These are phyloP conservation scores for Themeda triandra DNA, from an alignment of 176 grass and related monocot genomes.

Conservation along the genomic window DNA sequence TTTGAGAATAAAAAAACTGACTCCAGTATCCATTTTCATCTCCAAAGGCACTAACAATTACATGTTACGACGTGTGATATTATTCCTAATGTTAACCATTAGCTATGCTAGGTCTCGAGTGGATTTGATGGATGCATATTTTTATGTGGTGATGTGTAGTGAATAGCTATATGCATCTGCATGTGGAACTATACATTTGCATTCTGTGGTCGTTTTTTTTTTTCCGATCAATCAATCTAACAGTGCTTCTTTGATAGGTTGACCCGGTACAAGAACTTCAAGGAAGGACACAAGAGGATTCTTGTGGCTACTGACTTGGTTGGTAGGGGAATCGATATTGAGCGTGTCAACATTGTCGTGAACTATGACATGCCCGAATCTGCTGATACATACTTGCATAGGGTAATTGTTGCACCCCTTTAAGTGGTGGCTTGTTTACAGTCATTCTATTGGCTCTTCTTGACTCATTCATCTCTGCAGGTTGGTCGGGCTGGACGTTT, in stretches of 20 bases:
- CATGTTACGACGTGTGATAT: neutral
- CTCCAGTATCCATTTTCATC: too few relatives aligned
- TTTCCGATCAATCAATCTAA: neutral
- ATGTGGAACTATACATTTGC: neutral
- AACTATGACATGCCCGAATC: conserved; percentile 99
- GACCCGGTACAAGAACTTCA: conserved; percentile 93
- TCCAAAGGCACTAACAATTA: neutral
- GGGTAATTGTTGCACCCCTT: conserved; percentile 45
- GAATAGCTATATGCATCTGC: neutral
- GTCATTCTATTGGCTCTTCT: neutral
- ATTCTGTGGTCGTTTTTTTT: neutral
- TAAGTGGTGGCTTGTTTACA: neutral
- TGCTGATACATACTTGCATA: conserved; percentile 94
- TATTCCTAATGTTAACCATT: neutral
- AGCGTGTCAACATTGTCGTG: conserved; percentile 96
- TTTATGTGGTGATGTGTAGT: too few relatives aligned
- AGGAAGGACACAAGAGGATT: conserved; percentile 99
- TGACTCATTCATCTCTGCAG: conserved; percentile 11
- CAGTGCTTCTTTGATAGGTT: conserved; percentile 45
- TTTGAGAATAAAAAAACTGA: too few relatives aligned
- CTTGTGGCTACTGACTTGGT: conserved; percentile 93
- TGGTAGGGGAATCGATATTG: conserved; percentile 97
- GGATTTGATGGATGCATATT: neutral
- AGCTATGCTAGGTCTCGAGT: neutral
- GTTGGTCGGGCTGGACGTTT: conserved; percentile 91